Percentiles rank a stretch among this genome's conserved stretches.
These are phyloP conservation scores for Colletotrichum sp. DNA, from an alignment of 2,329 filamentous ascomycete species.

Conservation along the genomic window DNA sequence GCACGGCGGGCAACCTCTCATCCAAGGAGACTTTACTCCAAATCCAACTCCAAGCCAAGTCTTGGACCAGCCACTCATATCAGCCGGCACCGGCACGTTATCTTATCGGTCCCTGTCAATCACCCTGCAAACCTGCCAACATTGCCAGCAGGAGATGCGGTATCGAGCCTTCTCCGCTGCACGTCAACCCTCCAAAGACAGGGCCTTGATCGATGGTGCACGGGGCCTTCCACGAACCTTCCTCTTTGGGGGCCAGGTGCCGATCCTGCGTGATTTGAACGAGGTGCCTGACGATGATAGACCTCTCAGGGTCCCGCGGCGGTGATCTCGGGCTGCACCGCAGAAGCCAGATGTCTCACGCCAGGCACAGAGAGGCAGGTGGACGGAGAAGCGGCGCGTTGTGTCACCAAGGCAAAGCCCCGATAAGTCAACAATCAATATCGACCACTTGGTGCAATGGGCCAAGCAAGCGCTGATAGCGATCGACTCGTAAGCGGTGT, in stretches of 20 bases:
- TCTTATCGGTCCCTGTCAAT: slow-evolving; percentile 20
- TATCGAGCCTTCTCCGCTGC: slow-evolving; percentile 13
- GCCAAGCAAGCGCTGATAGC: slow-evolving; percentile 1
- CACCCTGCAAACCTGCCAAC: background rate
- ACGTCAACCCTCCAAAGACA: slow-evolving; percentile 4
- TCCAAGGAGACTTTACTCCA: background rate
- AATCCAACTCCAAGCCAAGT: background rate
- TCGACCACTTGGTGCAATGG: background rate
- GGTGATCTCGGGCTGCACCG: background rate
- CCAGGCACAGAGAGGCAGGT: slow-evolving; percentile 15
- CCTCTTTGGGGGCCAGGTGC: slow-evolving; percentile 13
- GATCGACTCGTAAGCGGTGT: slow-evolving; percentile 15
- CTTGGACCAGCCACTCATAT: slow-evolving; percentile 11
- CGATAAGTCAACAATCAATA: background rate
- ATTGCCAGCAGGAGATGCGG: background rate
- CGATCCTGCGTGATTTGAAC: slow-evolving; percentile 7
- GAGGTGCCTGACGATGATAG: background rate
- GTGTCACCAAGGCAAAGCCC: background rate
- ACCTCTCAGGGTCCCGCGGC: background rate
- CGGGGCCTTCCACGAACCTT: slow-evolving; percentile 9
- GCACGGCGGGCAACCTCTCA: background rate
- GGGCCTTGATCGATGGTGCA: background rate
- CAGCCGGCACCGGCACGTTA: slow-evolving; percentile 16
- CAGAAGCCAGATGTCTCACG: slow-evolving; percentile 1
- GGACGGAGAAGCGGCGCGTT: background rate